Evolutionary conservation across 768 basidiomycete species (phyloP), one percentile per base, ranked within the genome.

Genomic region (Phaffia australis): DNA sequence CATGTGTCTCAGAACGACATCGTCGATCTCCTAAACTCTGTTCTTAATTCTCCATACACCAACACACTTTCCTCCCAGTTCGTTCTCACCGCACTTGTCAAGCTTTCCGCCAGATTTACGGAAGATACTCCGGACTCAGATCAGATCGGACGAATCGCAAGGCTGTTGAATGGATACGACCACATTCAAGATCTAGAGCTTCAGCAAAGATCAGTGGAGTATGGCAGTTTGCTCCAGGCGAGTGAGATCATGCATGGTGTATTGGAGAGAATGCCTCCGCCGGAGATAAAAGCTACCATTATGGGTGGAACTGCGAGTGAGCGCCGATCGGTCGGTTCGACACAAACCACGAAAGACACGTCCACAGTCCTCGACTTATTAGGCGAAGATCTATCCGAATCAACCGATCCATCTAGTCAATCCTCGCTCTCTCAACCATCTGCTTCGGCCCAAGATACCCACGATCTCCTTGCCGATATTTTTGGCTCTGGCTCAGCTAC

Each of bases 251-350:
- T 83, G 67, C 80, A 81, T 9, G 95, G 94, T 48, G 91, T 99
- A 1, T 76, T 98, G 68, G 95, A 99, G 79, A 83, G 91, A 64
- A 99, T 99, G 95, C 95, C 95, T n/a, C 88, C 90, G 6, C 95
- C 95, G 1, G 95, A 99, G 75, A 78, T 98, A 70, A 95, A 93
- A 78, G 87, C 88, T n/a, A 97, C 94, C 2, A 88, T 98, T 1
- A 87, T 94, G 81, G 95, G 90, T 56, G 64, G 67, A 25, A 62
- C 60, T 14, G 11, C 21, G 25, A 27, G 60, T 11, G 71, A 93
- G 91, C 92, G 61, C 93, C 67, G 68, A 87, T 86, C 71, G 29
- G 81, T 55, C 21, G 56, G 19, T 15, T 32, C 7, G 23, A 42
- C 35, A 42, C 35, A 42, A 5, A 42, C 35, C 11, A 42, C 35